A percentile compares a stretch with the other conserved stretches of the same genome.
Evolutionary conservation across 2,329 filamentous ascomycete genomes (phyloP).

Genomic region (Trichothecium roseum): DNA sequence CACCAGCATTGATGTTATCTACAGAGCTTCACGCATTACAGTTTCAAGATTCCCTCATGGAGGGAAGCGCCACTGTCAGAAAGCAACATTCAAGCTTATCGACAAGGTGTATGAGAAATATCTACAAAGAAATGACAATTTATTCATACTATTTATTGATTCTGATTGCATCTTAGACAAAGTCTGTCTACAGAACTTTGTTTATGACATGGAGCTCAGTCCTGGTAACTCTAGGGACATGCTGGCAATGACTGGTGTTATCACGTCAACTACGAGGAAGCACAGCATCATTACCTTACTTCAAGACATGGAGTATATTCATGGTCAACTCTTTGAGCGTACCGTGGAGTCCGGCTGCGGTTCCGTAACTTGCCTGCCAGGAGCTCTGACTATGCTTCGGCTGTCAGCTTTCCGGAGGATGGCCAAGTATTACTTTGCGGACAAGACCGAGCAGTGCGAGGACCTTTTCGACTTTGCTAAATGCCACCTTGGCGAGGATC

Average conservation of each 20-base stretch:
- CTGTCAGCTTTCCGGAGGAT: constrained; percentile 95
- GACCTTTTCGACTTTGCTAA: constrained; percentile 97
- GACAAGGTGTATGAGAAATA: constrained; percentile 88
- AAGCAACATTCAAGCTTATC: constrained; percentile 84
- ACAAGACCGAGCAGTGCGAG: constrained; percentile 90
- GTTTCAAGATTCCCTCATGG: constrained; percentile 88
- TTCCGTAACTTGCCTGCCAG: constrained; percentile 87
- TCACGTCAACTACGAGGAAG: constrained; percentile 84
- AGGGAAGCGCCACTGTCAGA: constrained; percentile 89
- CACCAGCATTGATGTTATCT: constrained; percentile 80
- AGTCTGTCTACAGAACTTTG: constrained; percentile 90
- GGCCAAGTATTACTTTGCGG: constrained; percentile 97
- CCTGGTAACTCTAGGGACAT: constrained; percentile 86
- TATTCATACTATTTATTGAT: constrained; percentile 95
- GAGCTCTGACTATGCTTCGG: constrained; percentile 88
- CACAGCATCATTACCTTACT: constrained; percentile 84
- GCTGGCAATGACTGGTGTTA: constrained; percentile 96
- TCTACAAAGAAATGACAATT: constrained; percentile 74
- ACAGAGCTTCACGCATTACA: constrained; percentile 74
- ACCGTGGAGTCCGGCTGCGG: constrained; percentile 93
- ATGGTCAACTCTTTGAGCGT: constrained; percentile 91
- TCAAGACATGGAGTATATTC: constrained; percentile 97
- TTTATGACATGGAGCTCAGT: constrained; percentile 97
- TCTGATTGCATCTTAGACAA: constrained; percentile 91
- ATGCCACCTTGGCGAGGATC: constrained; percentile 87